A percentile compares a stretch with the other conserved stretches of the same genome.
Conservation (phyloP, 1,139 yeast genomes). For the Diutina rugosa region DNA sequence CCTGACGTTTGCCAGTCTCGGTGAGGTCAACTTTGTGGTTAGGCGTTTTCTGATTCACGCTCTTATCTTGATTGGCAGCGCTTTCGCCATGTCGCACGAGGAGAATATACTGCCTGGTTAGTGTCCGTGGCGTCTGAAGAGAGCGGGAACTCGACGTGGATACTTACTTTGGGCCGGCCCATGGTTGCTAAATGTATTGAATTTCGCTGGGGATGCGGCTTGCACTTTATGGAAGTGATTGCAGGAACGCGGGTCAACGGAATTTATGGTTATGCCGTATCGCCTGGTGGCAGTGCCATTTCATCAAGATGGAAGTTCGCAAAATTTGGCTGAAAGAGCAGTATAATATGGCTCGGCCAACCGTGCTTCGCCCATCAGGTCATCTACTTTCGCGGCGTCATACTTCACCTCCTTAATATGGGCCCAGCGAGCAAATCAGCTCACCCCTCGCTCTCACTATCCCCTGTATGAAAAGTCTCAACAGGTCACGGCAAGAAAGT, state of each 20-base stretch:
- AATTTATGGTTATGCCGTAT: not conserved
- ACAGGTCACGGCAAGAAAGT: too few species aligned
- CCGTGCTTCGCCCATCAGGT: too few species aligned
- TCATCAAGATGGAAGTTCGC: not conserved
- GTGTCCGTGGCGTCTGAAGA: not conserved
- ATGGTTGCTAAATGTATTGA: not conserved
- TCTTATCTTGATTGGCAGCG: conserved; percentile 75
- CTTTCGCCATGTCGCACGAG: conserved; percentile 86
- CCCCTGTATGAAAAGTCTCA: too few species aligned
- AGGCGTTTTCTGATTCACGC: conserved; percentile 62
- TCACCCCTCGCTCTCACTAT: too few species aligned
- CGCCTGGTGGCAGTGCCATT: not conserved
- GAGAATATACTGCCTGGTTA: conserved; percentile 42
- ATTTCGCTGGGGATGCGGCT: not conserved
- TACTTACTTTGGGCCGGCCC: not conserved
- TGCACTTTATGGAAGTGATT: not conserved
- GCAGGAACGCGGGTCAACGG: not conserved
- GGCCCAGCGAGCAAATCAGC: too few species aligned
- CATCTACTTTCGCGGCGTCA: too few species aligned
- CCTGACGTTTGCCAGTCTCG: conserved; percentile 52
- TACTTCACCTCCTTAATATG: too few species aligned
- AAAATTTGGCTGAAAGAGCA: not conserved
- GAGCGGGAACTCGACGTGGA: not conserved
- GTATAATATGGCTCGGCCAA: too few species aligned
- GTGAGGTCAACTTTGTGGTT: conserved; percentile 73